Evolutionary conservation across 2,329 filamentous ascomycete species (phyloP), one percentile per base, ranked within the genome.

Genomic region (Colletotrichum gigasporum): DNA sequence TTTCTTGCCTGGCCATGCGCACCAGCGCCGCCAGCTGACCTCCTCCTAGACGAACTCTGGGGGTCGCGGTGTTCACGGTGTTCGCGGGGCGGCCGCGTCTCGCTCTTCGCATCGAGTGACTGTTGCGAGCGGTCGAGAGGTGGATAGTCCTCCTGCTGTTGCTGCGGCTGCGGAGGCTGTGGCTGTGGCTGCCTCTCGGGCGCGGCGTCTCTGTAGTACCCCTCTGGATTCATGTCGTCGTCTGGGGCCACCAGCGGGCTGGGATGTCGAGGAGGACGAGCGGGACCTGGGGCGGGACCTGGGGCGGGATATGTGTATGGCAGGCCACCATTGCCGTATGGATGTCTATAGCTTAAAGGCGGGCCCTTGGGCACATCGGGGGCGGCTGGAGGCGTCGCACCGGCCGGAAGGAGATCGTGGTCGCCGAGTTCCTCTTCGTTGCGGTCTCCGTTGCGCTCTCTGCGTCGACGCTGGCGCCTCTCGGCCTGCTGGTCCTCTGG

Each of bases 321-420:
- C 16, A 70, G 69, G 16, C 72, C 76, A 47, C 75, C 75, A 67
- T 76, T 78, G 39, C 76, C 79, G 69, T 82, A 78, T 8, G 84
- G 82, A 32, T 83, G 79, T 65, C 79, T 83, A 74, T 87, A 89
- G 72, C 85, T 87, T 34, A 83, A 71, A 4, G 90, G 87, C 37
- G 87, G 87, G 8, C 80, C 83, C 70, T 82, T 83, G 57, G 89
- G 87, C 26, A 83, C 85, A 68, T 91, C 89, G 67, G 90, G 87
- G 32, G 85, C 87, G 51, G 81, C 79, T 16, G 87, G 83, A 10
- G 77, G 80, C 44, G 79, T 72, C 5, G 78, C 72, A 48, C 74
- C 68, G 68, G 70, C 65, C 32, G 72, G 63, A 54, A 77, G 72
- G 35, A 80, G 77, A 67, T 76, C 68, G 12, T 76, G 73, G 62